Base-by-base conservation (phyloP, 306 rosid species). In the Cajanus cajan region DNA sequence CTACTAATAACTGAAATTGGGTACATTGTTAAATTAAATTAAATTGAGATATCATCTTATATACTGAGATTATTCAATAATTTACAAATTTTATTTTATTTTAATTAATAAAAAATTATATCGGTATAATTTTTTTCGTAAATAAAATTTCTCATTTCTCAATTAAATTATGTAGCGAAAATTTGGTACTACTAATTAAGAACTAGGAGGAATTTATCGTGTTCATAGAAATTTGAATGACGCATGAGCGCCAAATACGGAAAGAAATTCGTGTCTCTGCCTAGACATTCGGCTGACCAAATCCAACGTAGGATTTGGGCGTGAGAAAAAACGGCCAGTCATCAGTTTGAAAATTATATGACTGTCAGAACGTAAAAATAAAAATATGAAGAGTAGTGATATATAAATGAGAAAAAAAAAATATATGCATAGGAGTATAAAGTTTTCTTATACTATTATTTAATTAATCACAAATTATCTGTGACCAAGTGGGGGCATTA, bases 241-340 rank as follows among this genome's bases (percentile, higher is more conserved):
- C 21, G 85, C 84, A 84, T 54, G 86, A 83, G 86, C 91, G 71
- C 81, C 80, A 82, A 76, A 22, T 83, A 84, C 89, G 80, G 90
- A 48, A 57, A 79, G 50, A 7, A 62, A 90, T 81, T 83, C 83
- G 68, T 59, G 19, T 25, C 21, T 14, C 11, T 50, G n/a, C n/a
- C 21, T 13, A 33, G 44, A 28, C n/a, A 3, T 16, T 65, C 8
- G 25, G 8, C 71, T 73, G 85, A 94, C 90, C 74, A 89, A 89
- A 92, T 92, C 97, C 63, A 85, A 83, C 57, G 40, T 81, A 82
- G 90, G 98, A 88, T 94, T 90, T 88, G 82, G 80, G 96, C 93
- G 94, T 94, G 92, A 80, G 19, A 79, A 52, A 82, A 52, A 82
- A 81, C 14, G 45, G 87, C 80, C 90, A 88, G 83, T 73, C 73